Percentiles rank a stretch among this genome's conserved stretches.
phyloP scores from a whole-genome alignment of 192 early-diverging fungal species.

The Podila horticola region DNA sequence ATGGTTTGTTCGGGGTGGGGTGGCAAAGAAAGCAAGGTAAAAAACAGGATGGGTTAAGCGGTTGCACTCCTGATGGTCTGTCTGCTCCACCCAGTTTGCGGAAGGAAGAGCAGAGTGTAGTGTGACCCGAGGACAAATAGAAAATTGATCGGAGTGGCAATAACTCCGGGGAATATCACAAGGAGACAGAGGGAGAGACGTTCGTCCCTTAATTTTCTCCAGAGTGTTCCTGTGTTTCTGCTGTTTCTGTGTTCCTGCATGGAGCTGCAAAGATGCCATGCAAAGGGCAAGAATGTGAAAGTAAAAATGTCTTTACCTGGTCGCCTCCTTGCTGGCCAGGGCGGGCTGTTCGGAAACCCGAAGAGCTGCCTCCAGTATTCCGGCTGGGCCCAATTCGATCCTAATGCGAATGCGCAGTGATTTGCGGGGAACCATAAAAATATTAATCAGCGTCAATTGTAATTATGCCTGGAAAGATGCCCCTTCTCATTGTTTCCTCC shows the following conservation, averaged over 20 bases:
- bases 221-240: too few relatives aligned
- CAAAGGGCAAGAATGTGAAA: neutral
- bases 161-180: too few relatives aligned
- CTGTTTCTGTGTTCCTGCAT: too few relatives aligned
- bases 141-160: too few relatives aligned
- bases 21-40: neutral
- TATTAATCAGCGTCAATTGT: conserved; percentile 4
- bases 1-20: neutral
- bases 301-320: conserved; percentile 17
- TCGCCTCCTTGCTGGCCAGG: conserved; percentile 44
- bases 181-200: too few relatives aligned
- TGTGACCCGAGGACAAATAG: too few relatives aligned
- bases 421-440: conserved; percentile 25
- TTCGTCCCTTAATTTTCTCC: too few relatives aligned
- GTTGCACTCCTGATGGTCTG: conserved; percentile 6
- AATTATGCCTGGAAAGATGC: neutral
- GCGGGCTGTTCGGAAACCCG: conserved; percentile 42
- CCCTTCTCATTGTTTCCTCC: too few relatives aligned
- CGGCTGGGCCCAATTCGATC: conserved; percentile 33
- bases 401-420: conserved; percentile 7
- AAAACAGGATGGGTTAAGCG: neutral
- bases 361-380: conserved; percentile 32
- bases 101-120: too few relatives aligned
- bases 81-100: too few relatives aligned
- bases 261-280: too few relatives aligned